phyloP scores from a whole-genome alignment of 208 protist genomes.

The Perkinsela sp. region DNA sequence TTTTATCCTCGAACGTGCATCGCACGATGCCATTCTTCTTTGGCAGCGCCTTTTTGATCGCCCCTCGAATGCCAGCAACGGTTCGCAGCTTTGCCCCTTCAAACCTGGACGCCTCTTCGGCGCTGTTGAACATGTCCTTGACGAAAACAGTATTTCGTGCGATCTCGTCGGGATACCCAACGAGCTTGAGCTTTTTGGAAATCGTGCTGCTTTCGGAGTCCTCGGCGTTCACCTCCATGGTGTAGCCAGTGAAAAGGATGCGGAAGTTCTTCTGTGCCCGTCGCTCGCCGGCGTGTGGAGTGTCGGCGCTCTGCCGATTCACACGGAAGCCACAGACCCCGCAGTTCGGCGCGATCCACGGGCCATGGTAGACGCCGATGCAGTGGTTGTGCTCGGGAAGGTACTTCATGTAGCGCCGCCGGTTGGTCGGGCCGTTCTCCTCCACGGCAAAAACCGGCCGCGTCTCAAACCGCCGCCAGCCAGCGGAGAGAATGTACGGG shows the following conservation, averaged over 20 bases:
- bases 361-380: conserved; percentile 84
- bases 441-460: conserved; percentile 72
- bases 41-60: conserved; percentile 86
- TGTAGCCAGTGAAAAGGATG: conserved; percentile 75
- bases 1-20: conserved; percentile 96
- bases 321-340: conserved; percentile 65
- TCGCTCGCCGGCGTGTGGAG: background rate
- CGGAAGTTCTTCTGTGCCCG: conserved; percentile 42
- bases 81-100: conserved; percentile 87
- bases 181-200: conserved; percentile 98
- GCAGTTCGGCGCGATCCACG: conserved; percentile 78
- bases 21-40: conserved; percentile 71
- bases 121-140: conserved; percentile 75
- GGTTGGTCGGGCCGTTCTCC: conserved; percentile 64
- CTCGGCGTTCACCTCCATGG: conserved; percentile 75
- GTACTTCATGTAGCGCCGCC: conserved; percentile 94
- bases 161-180: conserved; percentile 79
- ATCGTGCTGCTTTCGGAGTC: conserved; percentile 41
- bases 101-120: conserved; percentile 86
- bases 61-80: conserved; percentile 90
- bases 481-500: conserved; percentile 89
- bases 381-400: conserved; percentile 97
- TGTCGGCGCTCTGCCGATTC: conserved; percentile 1
- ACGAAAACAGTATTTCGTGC: conserved; percentile 95
- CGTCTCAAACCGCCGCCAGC: conserved; percentile 94